phyloP scores from a whole-genome alignment of 352 stramenopile genomes.

The Phytophthora ohioensis region DNA sequence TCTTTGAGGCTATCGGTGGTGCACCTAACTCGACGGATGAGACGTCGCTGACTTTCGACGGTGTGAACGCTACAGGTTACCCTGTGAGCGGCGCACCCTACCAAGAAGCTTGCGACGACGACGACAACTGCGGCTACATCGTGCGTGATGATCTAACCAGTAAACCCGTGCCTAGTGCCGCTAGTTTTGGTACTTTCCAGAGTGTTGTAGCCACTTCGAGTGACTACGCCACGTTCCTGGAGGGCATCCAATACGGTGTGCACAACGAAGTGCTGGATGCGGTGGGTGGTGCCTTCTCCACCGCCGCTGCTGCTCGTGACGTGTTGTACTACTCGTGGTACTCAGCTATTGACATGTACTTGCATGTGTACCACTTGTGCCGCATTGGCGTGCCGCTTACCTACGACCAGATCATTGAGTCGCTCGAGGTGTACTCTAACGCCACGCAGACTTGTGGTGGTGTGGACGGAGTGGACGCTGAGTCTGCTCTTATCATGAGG shows the following conservation, averaged over 20 bases:
- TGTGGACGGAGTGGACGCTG: constrained; percentile 46
- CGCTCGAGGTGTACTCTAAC: constrained; percentile 53
- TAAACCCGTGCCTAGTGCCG: constrained; percentile 49
- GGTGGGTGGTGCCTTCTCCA: constrained; percentile 63
- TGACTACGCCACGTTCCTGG: constrained; percentile 68
- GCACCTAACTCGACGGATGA: constrained; percentile 22
- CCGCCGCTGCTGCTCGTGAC: constrained; percentile 58
- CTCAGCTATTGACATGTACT: constrained; percentile 71
- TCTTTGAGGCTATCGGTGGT: constrained; percentile 64
- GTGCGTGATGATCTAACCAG: constrained; percentile 54
- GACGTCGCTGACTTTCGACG: constrained; percentile 36
- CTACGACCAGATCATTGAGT: constrained; percentile 52
- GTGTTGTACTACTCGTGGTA: constrained; percentile 82
- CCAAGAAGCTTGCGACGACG: constrained; percentile 52
- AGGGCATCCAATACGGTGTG: constrained; percentile 66
- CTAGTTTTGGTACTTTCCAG: constrained; percentile 64
- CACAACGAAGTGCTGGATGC: constrained; percentile 73
- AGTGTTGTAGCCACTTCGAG: constrained; percentile 54
- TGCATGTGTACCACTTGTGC: constrained; percentile 75
- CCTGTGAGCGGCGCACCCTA: constrained; percentile 45
- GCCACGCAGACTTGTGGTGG: constrained; percentile 56
- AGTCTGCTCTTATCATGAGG: constrained; percentile 51
- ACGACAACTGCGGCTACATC: constrained; percentile 45
- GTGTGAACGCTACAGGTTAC: constrained; percentile 43
- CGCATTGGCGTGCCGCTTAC: constrained; percentile 59